Evolutionary conservation across 2,329 filamentous ascomycete species (phyloP).

Genomic region (Neofusicoccum cordaticola): DNA sequence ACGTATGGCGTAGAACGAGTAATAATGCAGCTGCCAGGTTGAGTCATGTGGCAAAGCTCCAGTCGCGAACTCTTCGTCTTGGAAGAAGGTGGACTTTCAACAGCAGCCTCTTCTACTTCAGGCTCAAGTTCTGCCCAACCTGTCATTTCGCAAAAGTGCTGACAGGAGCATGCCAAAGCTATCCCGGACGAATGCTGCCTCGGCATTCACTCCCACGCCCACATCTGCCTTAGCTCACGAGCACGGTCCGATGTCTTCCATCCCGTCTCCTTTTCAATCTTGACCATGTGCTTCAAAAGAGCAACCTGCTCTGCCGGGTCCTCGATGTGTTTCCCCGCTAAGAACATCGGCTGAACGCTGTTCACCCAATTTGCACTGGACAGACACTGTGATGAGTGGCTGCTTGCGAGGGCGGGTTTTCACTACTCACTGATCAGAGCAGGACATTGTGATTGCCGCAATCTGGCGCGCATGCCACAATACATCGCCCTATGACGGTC

Average conservation of each 20-base stretch:
- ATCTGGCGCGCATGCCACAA: neutral
- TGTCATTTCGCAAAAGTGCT: no score
- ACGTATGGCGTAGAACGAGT: no score
- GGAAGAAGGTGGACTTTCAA: no score
- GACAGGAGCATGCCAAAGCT: no score
- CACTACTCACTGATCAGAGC: neutral
- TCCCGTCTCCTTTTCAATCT: neutral
- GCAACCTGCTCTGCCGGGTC: neutral
- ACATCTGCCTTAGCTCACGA: neutral
- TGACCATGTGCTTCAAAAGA: neutral
- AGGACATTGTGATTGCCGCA: neutral
- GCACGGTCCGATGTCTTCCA: neutral
- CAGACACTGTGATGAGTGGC: neutral
- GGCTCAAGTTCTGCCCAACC: no score
- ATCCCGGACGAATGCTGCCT: no score
- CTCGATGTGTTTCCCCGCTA: neutral
- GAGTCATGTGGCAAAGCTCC: no score
- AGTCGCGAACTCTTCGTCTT: no score
- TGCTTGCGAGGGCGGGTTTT: no score
- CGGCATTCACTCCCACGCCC: neutral
- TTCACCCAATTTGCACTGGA: constrained; percentile 4
- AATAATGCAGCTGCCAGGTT: no score
- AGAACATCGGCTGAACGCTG: neutral
- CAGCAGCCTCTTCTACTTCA: no score
- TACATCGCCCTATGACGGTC: neutral